Evolutionary conservation across 1,284 basidiomycete species (phyloP).

Genomic region (Austropuccinia psidii): DNA sequence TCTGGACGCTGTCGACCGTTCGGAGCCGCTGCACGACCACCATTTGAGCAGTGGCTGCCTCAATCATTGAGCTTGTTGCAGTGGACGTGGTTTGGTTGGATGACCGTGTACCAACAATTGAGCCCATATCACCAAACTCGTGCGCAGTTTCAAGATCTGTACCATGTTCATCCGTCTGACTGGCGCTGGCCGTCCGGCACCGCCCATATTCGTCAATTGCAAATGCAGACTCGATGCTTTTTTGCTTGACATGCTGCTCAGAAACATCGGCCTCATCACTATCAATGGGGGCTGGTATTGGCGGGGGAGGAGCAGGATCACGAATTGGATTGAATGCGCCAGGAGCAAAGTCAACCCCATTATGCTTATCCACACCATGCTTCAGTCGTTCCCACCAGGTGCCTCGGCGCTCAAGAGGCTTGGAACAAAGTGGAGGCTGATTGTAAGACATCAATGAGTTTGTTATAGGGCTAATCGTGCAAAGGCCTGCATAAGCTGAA

Average conservation of each 20-base stretch:
- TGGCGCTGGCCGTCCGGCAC: not conserved
- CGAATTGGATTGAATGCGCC: constrained; percentile 16
- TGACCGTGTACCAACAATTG: not conserved
- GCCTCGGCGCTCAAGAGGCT: not conserved
- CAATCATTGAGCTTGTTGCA: constrained; percentile 29
- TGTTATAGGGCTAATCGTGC: not conserved
- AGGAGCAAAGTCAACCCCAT: not conserved
- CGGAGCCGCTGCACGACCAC: constrained; percentile 11
- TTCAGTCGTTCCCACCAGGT: constrained; percentile 28
- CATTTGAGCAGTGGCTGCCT: constrained; percentile 22
- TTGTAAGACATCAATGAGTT: not conserved
- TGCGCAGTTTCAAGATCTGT: too few relatives aligned
- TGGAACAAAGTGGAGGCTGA: not conserved
- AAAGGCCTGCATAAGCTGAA: not conserved
- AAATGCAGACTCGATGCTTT: not conserved
- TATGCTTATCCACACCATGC: constrained; percentile 22
- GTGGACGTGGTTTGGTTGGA: not conserved
- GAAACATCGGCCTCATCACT: not conserved
- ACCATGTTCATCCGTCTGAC: not conserved
- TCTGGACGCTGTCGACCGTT: constrained; percentile 11
- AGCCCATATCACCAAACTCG: too few relatives aligned
- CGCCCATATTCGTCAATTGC: constrained; percentile 14
- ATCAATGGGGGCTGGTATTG: not conserved
- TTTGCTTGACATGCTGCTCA: not conserved
- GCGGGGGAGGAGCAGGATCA: constrained; percentile 21